Base-by-base conservation (phyloP, 345 rosid genomes). In the Eucalyptus curtisii region DNA sequence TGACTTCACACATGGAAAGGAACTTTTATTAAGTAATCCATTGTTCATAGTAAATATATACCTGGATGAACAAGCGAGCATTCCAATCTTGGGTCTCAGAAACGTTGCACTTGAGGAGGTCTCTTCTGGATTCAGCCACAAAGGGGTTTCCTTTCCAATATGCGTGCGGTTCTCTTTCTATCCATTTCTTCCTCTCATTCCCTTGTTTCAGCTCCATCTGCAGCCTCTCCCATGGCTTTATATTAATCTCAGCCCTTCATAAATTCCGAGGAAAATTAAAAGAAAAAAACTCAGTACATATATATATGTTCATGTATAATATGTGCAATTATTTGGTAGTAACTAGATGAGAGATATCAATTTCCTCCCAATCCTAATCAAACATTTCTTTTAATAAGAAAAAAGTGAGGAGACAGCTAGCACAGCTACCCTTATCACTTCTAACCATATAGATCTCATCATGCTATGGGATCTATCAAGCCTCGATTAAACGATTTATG, bases 71-170 rank as follows among this genome's bases (percentile, higher is more conserved):
- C 33, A 97, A 89, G 61, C 96, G 95, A 88, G 98, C 98, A 91
- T 96, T 95, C 99, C 99, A 96, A 90, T 97, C 98, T 7, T 93
- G 92, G 31, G 84, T 47, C 13, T 92, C 89, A 5, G 98, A 93
- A 90, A 93, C 84, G 61, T 96, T 93, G 89, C 99, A 97, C 20
- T 87, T 94, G 86, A 96, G 94, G 50, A 96, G 96, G 87, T 97
- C 95, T 82, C 55, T 87, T 87, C 99, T 94, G 9, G 90, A 92
- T 44, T 88, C 89, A 16, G 92, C 91, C 17, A 95, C 97, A 57
- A 89, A 88, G 59, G 98, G 98, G 86, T 97, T 97, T 16, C 99
- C 99, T 68, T 94, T 97, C 99, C 99, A 97, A 86, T 95, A 96
- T 6, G 99, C 99, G 68, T 95, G 93, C 33, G 97, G 95, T 49